Percentiles rank a stretch among this genome's conserved stretches.
Conservation (phyloP, 345 rosid genomes). For the Citrus maxima region DNA sequence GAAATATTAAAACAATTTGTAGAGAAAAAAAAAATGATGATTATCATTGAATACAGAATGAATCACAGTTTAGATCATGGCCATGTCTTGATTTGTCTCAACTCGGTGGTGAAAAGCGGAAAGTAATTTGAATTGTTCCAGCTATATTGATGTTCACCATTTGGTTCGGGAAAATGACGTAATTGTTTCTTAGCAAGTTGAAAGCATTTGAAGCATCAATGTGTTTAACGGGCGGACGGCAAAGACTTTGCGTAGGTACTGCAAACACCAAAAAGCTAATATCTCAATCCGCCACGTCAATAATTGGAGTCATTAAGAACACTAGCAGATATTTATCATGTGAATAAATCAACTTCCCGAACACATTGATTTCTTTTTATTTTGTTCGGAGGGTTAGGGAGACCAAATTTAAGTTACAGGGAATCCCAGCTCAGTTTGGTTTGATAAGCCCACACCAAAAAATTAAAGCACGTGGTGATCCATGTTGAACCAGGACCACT, state of each 20-base stretch:
- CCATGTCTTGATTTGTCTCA: neutral
- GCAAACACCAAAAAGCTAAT: neutral
- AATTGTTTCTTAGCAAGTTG: neutral
- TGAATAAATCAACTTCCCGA: too few relatives aligned
- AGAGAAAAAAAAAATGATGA: neutral
- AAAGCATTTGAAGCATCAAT: neutral
- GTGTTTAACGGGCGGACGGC: neutral
- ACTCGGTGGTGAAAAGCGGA: neutral
- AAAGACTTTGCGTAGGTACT: neutral
- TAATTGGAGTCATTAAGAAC: neutral
- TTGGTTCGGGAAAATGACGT: neutral
- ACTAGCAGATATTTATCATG: neutral
- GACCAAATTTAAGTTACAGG: too few relatives aligned
- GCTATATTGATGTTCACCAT: neutral
- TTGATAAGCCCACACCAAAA: neutral
- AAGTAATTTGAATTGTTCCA: neutral
- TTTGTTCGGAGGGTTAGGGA: too few relatives aligned
- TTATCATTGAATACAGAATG: slow-evolving; percentile 12
- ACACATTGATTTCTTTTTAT: too few relatives aligned
- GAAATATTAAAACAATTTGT: slow-evolving; percentile 1
- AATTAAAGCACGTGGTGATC: slow-evolving; percentile 12
- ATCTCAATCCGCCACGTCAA: neutral
- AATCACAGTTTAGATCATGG: neutral
- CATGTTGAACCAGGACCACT: neutral
- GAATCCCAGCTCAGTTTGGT: too few relatives aligned